Evolutionary conservation across 805 yeast genomes (phyloP).

Genomic region (Candida anglica): DNA sequence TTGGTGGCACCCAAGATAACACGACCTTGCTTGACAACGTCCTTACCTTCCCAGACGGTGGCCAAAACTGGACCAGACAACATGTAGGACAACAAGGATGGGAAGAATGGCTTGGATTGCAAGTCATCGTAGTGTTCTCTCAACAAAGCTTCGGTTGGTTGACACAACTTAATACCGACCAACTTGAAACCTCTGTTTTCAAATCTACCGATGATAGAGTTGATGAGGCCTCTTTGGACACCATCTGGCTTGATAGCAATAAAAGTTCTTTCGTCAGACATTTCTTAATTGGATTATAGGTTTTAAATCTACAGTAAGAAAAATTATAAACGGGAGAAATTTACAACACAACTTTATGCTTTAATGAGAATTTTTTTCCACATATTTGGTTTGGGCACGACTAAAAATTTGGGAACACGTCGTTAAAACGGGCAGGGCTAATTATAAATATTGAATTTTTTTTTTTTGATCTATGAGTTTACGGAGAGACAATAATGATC

Average conservation of each 20-base stretch:
- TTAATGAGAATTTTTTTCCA: no score
- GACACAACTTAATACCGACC: slow-evolving; percentile 88
- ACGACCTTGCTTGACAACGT: slow-evolving; percentile 98
- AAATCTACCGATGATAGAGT: slow-evolving; percentile 87
- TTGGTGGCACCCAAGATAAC: slow-evolving; percentile 97
- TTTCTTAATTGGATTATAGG: slow-evolving; percentile 14
- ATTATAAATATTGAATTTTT: no score
- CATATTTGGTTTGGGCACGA: no score
- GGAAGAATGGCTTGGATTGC: slow-evolving; percentile 96
- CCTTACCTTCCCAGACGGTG: slow-evolving; percentile 99
- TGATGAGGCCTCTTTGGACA: slow-evolving; percentile 97
- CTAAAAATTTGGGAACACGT: no score
- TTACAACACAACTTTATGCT: no score
- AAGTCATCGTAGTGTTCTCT: slow-evolving; percentile 95
- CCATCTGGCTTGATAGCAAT: slow-evolving; percentile 98
- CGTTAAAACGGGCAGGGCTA: no score
- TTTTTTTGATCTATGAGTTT: no score
- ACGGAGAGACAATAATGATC: no score
- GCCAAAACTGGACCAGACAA: slow-evolving; percentile 97
- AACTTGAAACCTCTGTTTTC: slow-evolving; percentile 97
- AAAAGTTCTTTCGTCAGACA: slow-evolving; percentile 82
- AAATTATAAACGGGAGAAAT: no score
- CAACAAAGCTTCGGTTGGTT: slow-evolving; percentile 82
- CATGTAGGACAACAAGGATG: slow-evolving; percentile 94
- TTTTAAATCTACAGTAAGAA: neutral